phyloP scores from a whole-genome alignment of 148 eudicot genomes.

The Arctostaphylos glauca region DNA sequence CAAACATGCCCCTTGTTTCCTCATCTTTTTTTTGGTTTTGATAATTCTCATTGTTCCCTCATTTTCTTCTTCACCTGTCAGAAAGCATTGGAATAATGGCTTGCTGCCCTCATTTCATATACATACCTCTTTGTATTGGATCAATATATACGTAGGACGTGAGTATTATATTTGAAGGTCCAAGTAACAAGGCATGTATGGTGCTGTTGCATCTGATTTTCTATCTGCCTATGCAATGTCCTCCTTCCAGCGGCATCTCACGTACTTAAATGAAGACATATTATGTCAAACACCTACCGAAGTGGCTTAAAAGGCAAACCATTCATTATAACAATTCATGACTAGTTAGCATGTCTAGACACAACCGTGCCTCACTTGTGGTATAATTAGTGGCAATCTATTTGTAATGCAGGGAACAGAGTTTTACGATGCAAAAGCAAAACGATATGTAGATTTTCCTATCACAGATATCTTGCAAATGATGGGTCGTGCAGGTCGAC shows the following conservation, averaged over 20 bases:
- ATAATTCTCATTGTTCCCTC: background rate
- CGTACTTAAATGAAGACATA: background rate
- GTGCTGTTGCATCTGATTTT: slow-evolving; percentile 1
- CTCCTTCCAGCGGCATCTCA: background rate
- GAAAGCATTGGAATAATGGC: background rate
- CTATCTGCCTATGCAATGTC: background rate
- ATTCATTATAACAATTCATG: background rate
- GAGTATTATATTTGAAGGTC: background rate
- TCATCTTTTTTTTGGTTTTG: background rate
- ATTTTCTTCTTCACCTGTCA: slow-evolving; percentile 5
- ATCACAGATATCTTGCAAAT: slow-evolving; percentile 97
- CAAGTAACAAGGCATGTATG: background rate
- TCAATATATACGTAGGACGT: background rate
- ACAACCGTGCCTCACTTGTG: background rate
- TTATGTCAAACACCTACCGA: background rate
- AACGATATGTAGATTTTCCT: slow-evolving; percentile 95
- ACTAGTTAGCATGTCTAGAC: background rate
- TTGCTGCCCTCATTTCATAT: background rate
- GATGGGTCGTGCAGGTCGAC: slow-evolving; percentile 99
- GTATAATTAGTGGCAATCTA: background rate
- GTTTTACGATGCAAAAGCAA: slow-evolving; percentile 79
- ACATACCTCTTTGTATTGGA: background rate
- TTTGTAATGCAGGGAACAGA: slow-evolving; percentile 78
- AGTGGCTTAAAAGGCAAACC: slow-evolving; percentile 1
- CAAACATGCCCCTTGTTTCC: background rate